Evolutionary conservation across 306 rosid species (phyloP), one percentile per base, ranked within the genome.

Genomic region (Prunus campanulata): DNA sequence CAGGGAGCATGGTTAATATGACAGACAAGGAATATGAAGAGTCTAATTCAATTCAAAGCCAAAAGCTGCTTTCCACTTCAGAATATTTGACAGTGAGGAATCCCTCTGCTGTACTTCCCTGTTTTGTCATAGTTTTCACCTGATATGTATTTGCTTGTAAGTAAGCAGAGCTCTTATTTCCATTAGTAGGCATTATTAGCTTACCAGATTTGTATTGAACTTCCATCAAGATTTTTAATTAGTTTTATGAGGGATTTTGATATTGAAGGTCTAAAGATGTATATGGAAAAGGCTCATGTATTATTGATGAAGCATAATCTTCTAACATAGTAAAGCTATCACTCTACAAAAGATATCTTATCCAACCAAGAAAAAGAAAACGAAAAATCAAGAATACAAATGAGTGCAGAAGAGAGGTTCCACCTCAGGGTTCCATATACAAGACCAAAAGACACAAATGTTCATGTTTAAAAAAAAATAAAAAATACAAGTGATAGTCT

Each of bases 51-150:
- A 76, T 11, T 51, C 77, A 80, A 30, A 59, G 69, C 56, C 83
- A 65, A 49, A 80, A 79, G 30, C 81, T 66, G 80, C 80, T 72
- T 64, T 68, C 75, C 76, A 79, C 80, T 65, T 79, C 85, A 19
- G 87, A 83, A 71, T 80, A 74, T 49, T 82, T 85, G 77, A 72
- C 71, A 20, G 80, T 71, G 54, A 76, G 61, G 67, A 77, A 88
- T 86, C 91, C 91, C 16, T 73, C 77, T 78, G 88, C 93, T 81
- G 74, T 92, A 63, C 97, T 92, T 85, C 90, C 93, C 55, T 92
- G 96, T 83, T 92, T 92, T 84, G 91, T 92, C 18, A 18, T 90
- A 64, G 86, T 87, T 77, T 85, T 90, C 75, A 72, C 68, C 71
- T 89, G 74, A 91, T 24, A 29, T 66, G 47, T 47, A 7, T n/a